Conservation (phyloP, 352 stramenopile genomes). For the Globisporangium carolinianum region DNA sequence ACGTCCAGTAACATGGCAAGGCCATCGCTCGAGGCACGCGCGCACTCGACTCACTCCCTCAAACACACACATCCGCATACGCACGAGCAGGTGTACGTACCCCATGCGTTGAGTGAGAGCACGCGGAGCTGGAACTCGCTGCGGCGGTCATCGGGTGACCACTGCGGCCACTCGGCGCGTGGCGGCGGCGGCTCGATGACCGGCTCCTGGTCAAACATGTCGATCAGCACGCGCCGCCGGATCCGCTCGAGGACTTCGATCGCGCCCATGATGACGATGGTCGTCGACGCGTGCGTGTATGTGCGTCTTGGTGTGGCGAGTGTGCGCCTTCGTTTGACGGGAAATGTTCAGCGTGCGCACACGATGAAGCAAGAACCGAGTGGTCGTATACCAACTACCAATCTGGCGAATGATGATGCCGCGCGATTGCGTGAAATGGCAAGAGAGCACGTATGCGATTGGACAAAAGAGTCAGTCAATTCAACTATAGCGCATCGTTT, state of each 20-base stretch:
- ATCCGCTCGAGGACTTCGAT: constrained; percentile 31
- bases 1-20: neutral
- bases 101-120: constrained; percentile 74
- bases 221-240: constrained; percentile 42
- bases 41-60: neutral
- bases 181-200: constrained; percentile 37
- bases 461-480: too few relatives aligned
- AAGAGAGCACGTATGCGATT: too few relatives aligned
- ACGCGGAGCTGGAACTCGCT: constrained; percentile 37
- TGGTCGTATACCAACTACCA: too few relatives aligned
- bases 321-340: too few relatives aligned
- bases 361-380: too few relatives aligned
- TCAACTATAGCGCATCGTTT: too few relatives aligned
- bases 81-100: constrained; percentile 15
- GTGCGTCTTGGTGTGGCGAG: too few relatives aligned
- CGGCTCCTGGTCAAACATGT: constrained; percentile 53
- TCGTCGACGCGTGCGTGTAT: too few relatives aligned
- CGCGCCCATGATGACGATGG: constrained; percentile 20
- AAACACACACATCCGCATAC: constrained; percentile 3
- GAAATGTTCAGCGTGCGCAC: too few relatives aligned
- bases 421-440: too few relatives aligned
- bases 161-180: constrained; percentile 24
- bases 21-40: neutral
- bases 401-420: too few relatives aligned
- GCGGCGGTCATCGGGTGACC: constrained; percentile 11